These are phyloP conservation scores for Phytopythium helicoides DNA, from an alignment of 352 stramenopile genomes.

Conservation along the genomic window DNA sequence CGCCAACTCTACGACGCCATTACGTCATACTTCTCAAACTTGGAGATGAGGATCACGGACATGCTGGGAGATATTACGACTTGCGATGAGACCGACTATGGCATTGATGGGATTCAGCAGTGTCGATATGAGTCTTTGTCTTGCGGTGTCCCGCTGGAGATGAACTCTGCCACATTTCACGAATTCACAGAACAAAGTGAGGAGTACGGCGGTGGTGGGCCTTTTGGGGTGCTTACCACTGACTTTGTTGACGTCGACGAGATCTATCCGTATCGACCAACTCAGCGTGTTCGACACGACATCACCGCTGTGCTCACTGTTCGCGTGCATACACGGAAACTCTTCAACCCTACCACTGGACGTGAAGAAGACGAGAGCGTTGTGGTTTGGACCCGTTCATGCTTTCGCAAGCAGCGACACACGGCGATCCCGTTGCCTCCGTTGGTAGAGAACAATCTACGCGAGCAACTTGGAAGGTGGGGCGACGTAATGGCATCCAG, in stretches of 20 bases:
- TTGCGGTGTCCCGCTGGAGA: conserved; percentile 27
- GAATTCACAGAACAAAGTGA: conserved; percentile 24
- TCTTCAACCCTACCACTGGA: conserved; percentile 3
- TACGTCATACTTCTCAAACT: conserved; percentile 35
- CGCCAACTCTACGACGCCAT: conserved; percentile 40
- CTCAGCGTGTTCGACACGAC: conserved; percentile 26
- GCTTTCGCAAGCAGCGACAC: conserved; percentile 22
- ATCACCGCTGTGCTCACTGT: conserved; percentile 24
- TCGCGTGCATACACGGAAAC: conserved; percentile 11
- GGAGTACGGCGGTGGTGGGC: conserved; percentile 10
- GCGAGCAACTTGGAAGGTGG: conserved; percentile 40
- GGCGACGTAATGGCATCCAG: conserved; percentile 36
- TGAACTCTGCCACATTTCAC: not conserved
- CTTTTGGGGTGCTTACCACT: conserved; percentile 20
- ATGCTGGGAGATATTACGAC: conserved; percentile 32
- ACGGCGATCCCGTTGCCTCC: conserved; percentile 17
- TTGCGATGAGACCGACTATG: conserved; percentile 35
- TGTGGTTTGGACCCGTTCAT: conserved; percentile 27
- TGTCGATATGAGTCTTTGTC: conserved; percentile 40
- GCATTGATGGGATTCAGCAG: conserved; percentile 32
- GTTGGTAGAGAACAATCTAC: conserved; percentile 24
- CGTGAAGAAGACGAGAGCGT: conserved; percentile 16
- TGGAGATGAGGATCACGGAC: conserved; percentile 42
- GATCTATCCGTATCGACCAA: conserved; percentile 27
- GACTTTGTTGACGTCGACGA: conserved; percentile 43